Percentiles rank a stretch among this genome's conserved stretches.
These are phyloP conservation scores for Cryptococcus jaspeensis DNA, from an alignment of 1,284 basidiomycete genomes.

Conservation along the genomic window DNA sequence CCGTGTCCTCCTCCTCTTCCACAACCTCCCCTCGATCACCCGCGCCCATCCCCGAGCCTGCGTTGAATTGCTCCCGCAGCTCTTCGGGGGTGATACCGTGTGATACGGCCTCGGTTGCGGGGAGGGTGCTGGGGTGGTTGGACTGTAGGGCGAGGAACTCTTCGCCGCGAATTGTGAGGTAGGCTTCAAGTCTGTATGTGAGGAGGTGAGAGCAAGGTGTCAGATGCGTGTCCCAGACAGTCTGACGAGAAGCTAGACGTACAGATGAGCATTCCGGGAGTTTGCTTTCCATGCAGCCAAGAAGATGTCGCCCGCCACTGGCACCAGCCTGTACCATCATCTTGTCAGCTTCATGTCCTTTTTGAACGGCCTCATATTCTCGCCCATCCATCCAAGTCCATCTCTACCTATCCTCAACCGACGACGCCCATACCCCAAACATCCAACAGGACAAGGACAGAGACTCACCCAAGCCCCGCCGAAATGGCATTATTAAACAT, in stretches of 20 bases:
- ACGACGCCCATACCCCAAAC: neutral
- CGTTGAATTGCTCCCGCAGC: conserved; percentile 14
- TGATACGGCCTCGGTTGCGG: conserved; percentile 5
- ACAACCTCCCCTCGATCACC: neutral
- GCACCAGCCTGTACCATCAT: conserved; percentile 57
- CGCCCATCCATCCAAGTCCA: neutral
- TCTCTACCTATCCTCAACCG: neutral
- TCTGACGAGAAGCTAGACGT: neutral
- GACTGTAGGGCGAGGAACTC: conserved; percentile 37
- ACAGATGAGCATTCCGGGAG: conserved; percentile 69
- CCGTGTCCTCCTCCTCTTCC: neutral
- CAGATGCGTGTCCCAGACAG: too few relatives aligned
- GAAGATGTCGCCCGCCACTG: conserved; percentile 73
- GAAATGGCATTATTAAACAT: conserved; percentile 74
- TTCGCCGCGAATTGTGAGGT: conserved; percentile 42
- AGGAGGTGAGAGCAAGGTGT: neutral
- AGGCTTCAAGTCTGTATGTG: conserved; percentile 43
- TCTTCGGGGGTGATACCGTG: conserved; percentile 12
- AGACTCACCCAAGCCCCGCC: conserved; percentile 60
- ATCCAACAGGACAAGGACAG: neutral
- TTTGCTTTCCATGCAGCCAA: conserved; percentile 82
- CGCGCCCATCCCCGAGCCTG: conserved; percentile 20
- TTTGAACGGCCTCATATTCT: neutral
- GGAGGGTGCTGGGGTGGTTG: conserved; percentile 9
- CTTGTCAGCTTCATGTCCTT: neutral